phyloP scores from a whole-genome alignment of 192 early-diverging fungal species.

The Allomyces javanicus region DNA sequence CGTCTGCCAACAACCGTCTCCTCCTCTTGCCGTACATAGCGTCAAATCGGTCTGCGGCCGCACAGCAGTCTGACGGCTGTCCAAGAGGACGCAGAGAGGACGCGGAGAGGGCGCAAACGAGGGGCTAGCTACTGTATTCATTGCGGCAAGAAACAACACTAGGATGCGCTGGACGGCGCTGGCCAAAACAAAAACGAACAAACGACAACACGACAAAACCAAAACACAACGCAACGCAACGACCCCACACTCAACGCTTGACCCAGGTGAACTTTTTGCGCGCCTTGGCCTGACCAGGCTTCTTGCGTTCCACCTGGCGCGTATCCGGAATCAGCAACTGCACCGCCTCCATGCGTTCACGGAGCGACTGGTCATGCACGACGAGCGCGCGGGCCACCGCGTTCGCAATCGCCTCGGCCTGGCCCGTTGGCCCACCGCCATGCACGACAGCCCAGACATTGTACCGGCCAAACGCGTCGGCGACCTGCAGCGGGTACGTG shows the following conservation, averaged over 20 bases:
- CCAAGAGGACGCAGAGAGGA: too few relatives aligned
- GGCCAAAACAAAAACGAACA: too few relatives aligned
- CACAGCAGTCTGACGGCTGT: too few relatives aligned
- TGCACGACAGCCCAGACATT: conserved; percentile 66
- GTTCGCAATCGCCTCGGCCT: conserved; percentile 68
- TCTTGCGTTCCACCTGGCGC: conserved; percentile 84
- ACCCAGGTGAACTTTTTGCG: conserved; percentile 67
- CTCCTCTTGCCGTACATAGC: too few relatives aligned
- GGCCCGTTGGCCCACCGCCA: conserved; percentile 67
- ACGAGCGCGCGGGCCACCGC: conserved; percentile 54
- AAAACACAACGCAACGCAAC: too few relatives aligned
- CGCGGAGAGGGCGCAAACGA: too few relatives aligned
- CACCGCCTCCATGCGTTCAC: conserved; percentile 30
- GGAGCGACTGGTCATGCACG: conserved; percentile 37
- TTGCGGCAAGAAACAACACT: too few relatives aligned
- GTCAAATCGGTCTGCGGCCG: too few relatives aligned
- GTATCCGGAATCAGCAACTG: conserved; percentile 38
- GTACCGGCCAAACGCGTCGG: conserved; percentile 44
- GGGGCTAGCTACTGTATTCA: too few relatives aligned
- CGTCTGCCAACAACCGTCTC: too few relatives aligned
- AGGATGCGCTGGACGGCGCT: too few relatives aligned
- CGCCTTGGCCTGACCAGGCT: conserved; percentile 86
- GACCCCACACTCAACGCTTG: not conserved
- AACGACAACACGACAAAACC: too few relatives aligned
- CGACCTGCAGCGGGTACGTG: conserved; percentile 50